These are phyloP conservation scores for Centrapalus pauciflorus DNA, from an alignment of 129 eudicot genomes.

Conservation along the genomic window DNA sequence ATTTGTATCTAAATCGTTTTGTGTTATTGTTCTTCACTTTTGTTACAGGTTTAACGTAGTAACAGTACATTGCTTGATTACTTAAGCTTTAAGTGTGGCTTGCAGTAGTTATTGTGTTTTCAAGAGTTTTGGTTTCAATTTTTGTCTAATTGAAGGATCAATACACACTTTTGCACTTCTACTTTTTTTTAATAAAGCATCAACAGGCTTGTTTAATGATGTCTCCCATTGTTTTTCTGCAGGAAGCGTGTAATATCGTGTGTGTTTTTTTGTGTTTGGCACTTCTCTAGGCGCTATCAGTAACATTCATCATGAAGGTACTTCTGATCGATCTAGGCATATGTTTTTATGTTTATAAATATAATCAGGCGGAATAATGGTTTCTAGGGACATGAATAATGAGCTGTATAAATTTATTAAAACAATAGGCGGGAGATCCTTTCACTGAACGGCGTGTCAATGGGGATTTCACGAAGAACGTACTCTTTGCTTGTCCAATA, in stretches of 20 bases:
- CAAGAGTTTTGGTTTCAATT: not conserved
- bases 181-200: not conserved
- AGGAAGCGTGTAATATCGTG: slow-evolving; percentile 80
- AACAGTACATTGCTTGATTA: too few relatives aligned
- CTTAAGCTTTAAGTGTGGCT: not conserved
- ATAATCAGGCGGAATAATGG: too few relatives aligned
- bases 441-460: too few relatives aligned
- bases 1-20: too few relatives aligned
- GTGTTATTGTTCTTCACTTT: not conserved
- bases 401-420: too few relatives aligned
- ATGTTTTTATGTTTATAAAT: too few relatives aligned
- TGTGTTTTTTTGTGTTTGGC: slow-evolving; percentile 76
- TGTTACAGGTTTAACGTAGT: not conserved
- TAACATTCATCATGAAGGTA: slow-evolving; percentile 80
- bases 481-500: too few relatives aligned
- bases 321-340: too few relatives aligned
- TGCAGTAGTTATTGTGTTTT: not conserved
- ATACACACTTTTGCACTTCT: not conserved
- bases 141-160: not conserved
- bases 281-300: slow-evolving; percentile 67
- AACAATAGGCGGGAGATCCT: too few relatives aligned
- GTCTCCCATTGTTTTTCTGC: slow-evolving; percentile 16
- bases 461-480: too few relatives aligned
- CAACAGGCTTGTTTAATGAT: not conserved
- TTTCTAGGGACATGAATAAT: too few relatives aligned